Evolutionary conservation across 179 eudicot species (phyloP), one percentile per base, ranked within the genome.

Genomic region (Vitellaria paradoxa): DNA sequence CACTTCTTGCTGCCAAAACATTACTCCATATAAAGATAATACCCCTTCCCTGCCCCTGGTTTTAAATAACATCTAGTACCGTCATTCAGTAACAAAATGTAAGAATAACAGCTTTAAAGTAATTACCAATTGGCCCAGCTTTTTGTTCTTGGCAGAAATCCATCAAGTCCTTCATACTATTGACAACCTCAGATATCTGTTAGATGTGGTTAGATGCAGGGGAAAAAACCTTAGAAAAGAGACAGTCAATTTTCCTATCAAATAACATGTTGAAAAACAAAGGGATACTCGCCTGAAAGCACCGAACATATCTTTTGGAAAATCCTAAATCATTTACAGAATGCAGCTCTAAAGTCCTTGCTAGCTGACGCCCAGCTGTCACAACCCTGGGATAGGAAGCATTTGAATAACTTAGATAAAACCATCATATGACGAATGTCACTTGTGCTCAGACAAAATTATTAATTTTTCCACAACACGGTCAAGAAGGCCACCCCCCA

Each of bases 181-280:
- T 90, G 77, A 93, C 99, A 65, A 95, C 99, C 85, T 95, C 99
- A 18, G 98, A 89, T 81, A 93, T 95, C 98, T 93, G 94, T 68
- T 52, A 69, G 68, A 74, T 52, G 26, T 21, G 23, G 71, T 26
- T 76, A 55, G 10, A 45, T n/a, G n/a, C n/a, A n/a, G 37, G 37
- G 37, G n/a, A 79, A 65, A 18, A 76, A 65, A 14, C 18, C 9
- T 63, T 2, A 24, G 70, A 3, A 61, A 24, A 9, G 26, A 59
- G 6, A 18, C 18, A 17, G 9, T 12, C 4, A 15, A 17, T 14
- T 13, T 68, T 47, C n/a, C 40, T 10, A 17, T 17, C 1, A 10
- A n/a, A 21, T 20, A 60, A 55, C 30, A 68, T 8, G 50, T 50
- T 49, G 14, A 49, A n/a, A 15, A 63, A 63, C n/a, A 79, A 30